Evolutionary conservation across 257 asterid genomes (phyloP).

Genomic region (Phtheirospermum japonicum): DNA sequence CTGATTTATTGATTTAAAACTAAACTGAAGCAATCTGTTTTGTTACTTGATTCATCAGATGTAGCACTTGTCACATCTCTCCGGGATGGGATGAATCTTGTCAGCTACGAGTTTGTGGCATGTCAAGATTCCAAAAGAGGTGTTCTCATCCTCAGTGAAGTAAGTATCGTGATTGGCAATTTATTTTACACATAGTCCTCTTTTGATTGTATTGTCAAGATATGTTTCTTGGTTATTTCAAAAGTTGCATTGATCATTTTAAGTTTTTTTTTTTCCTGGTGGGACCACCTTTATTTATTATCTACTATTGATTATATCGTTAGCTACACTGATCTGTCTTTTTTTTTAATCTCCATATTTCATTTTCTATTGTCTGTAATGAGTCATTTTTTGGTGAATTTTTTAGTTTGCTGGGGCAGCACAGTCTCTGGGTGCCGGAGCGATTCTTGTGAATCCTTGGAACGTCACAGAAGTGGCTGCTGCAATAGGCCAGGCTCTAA

Average conservation of each 20-base stretch:
- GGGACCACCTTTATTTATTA: conserved; percentile 14
- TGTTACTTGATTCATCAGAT: conserved; percentile 54
- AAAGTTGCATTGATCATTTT: conserved; percentile 5
- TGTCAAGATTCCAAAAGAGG: conserved; percentile 90
- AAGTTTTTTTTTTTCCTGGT: neutral
- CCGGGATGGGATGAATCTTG: conserved; percentile 99
- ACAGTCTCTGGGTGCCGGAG: conserved; percentile 98
- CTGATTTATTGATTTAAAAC: conserved; percentile 22
- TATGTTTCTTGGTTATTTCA: conserved; percentile 22
- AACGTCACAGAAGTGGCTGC: conserved; percentile 82
- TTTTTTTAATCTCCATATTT: no score
- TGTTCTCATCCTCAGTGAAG: conserved; percentile 95
- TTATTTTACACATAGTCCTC: conserved; percentile 17
- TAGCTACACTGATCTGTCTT: no score
- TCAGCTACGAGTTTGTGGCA: conserved; percentile 98
- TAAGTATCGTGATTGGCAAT: conserved; percentile 30
- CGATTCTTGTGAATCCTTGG: conserved; percentile 98
- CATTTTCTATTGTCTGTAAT: no score
- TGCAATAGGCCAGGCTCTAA: conserved; percentile 65
- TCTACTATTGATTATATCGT: no score
- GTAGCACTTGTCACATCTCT: conserved; percentile 93
- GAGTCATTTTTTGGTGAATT: conserved; percentile 25
- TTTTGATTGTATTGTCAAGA: no score
- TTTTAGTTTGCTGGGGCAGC: conserved; percentile 99
- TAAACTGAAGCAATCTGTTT: conserved; percentile 24